Evolutionary conservation across 1,284 basidiomycete species (phyloP), one percentile per base, ranked within the genome.

Genomic region (Caloboletus firmus): DNA sequence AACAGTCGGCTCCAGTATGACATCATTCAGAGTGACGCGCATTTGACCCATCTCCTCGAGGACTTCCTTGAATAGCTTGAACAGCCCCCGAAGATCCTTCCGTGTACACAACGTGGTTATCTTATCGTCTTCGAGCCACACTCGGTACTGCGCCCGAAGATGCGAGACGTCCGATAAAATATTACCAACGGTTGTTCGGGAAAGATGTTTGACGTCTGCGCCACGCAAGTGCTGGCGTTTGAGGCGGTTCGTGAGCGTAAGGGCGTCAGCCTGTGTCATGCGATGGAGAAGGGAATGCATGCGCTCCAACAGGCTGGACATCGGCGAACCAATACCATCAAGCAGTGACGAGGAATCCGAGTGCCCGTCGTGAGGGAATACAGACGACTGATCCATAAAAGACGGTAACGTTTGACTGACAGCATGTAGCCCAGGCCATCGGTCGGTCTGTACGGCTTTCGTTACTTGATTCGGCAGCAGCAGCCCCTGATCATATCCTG

Each of bases 191-290:
- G 94, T 98, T 20, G 83, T 84, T 37, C 89, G 85, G 0, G 95
- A 95, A 17, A 98, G 78, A 65, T 98, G 92, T 15, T 85, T 83
- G 18, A 98, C 82, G 63, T 98, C 95, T 40, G 87, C 84, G 3
- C 91, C 87, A 53, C 83, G 88, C 2, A 98, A 79, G 64, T 95
- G 84, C 61, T 98, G 96, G 44, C 94, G 87, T 72, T 95, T 96
- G 41, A 99, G 78, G 15, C 96, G 85, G 55, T 90, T 89, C 41
- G 91, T 91, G 37, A 99, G 78, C 0, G 93, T 95, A 28, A 90
- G 79, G 1, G 95, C 87, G 62, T 99, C 95, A 1, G 95, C 88
- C 59, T 90, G 85, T 17, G 81, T 75, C 59, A 98, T 79, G 18
- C 89, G 84, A 50, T 77, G 80, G 48, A 92, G 77, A 12, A 97